These are phyloP conservation scores for Penicillium digitatum DNA, from an alignment of 2,329 filamentous ascomycete species.

Conservation along the genomic window DNA sequence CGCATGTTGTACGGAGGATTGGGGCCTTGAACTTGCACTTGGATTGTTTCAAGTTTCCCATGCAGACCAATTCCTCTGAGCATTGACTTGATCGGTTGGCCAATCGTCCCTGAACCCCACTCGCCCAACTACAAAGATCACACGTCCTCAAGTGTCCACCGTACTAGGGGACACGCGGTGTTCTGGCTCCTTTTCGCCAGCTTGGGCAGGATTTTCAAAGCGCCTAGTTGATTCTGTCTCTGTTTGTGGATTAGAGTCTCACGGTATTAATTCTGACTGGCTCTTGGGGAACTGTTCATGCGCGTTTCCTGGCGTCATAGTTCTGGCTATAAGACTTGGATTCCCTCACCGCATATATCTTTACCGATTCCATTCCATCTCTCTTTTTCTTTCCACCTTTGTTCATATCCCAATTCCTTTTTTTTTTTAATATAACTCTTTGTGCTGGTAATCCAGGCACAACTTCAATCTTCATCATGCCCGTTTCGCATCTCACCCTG, in stretches of 20 bases:
- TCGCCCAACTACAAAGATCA: conserved; percentile 1
- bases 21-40: not conserved
- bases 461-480: conserved; percentile 44
- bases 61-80: conserved; percentile 17
- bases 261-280: conserved; percentile 8
- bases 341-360: conserved; percentile 23
- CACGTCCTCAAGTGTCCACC: conserved; percentile 6
- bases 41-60: conserved; percentile 18
- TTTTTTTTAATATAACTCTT: not conserved
- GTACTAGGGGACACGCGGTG: conserved; percentile 2
- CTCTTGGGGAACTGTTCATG: conserved; percentile 9
- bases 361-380: conserved; percentile 8
- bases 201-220: conserved; percentile 19
- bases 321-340: conserved; percentile 17
- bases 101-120: conserved; percentile 4
- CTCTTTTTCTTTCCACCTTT: not conserved
- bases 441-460: conserved; percentile 1
- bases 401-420: conserved; percentile 1
- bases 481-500: conserved; percentile 59
- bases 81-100: conserved; percentile 3
- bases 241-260: conserved; percentile 10
- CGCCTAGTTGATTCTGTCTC: not conserved
- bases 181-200: not conserved
- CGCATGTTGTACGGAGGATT: not conserved
- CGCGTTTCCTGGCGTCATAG: conserved; percentile 18